These are phyloP conservation scores for Gymnopilus dilepis DNA, from an alignment of 768 basidiomycete species.

Conservation along the genomic window DNA sequence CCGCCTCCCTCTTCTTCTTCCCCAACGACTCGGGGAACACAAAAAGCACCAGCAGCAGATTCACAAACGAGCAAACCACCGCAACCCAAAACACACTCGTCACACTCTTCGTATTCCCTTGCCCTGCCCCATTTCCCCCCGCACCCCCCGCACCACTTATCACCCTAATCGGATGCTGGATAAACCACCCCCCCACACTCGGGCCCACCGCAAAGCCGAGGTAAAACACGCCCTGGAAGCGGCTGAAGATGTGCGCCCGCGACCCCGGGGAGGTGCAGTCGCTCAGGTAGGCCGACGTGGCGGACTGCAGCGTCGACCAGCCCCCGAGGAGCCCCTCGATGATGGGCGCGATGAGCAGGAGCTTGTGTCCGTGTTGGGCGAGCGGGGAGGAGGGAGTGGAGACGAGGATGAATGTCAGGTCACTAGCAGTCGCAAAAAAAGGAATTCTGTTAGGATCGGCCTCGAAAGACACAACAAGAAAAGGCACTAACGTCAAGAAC, in stretches of 20 bases:
- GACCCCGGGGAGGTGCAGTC: slow-evolving; percentile 89
- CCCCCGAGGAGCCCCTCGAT: slow-evolving; percentile 87
- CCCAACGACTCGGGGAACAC: slow-evolving; percentile 70
- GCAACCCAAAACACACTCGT: slow-evolving; percentile 56
- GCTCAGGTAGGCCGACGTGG: slow-evolving; percentile 81
- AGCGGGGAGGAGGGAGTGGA: slow-evolving; percentile 70
- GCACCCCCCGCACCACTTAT: neutral
- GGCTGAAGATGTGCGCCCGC: slow-evolving; percentile 72
- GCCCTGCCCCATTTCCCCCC: slow-evolving; percentile 9
- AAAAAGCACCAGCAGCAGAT: slow-evolving; percentile 69
- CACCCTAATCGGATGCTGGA: slow-evolving; percentile 41
- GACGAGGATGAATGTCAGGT: slow-evolving; percentile 82
- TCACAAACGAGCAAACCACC: slow-evolving; percentile 47
- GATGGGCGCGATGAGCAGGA: slow-evolving; percentile 80
- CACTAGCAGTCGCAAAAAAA: no score
- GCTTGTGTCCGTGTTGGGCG: slow-evolving; percentile 70
- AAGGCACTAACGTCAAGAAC: slow-evolving; percentile 41
- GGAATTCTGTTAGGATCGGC: no score
- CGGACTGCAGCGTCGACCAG: slow-evolving; percentile 76
- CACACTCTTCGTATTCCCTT: slow-evolving; percentile 36
- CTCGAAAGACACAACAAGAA: no score
- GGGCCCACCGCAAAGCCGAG: slow-evolving; percentile 82
- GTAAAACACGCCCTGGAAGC: slow-evolving; percentile 78
- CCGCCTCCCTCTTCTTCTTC: slow-evolving; percentile 44
- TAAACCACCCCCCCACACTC: slow-evolving; percentile 64